Evolutionary conservation across 164 flowering plant species (phyloP), one percentile per base, ranked within the genome.

Genomic region (Vitis amurensis): DNA sequence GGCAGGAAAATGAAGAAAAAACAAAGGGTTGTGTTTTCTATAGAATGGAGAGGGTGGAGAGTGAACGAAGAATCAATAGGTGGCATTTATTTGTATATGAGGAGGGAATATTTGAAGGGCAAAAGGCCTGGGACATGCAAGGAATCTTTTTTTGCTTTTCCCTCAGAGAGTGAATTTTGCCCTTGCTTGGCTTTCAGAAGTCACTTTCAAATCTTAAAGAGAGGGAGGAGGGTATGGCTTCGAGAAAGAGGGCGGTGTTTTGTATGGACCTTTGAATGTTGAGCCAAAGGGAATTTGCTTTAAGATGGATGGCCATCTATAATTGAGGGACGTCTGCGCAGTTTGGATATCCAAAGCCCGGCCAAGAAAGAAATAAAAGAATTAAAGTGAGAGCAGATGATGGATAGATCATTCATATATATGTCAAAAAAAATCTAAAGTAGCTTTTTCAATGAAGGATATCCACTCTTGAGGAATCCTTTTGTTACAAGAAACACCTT

Each of bases 91-190:
- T 62, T 84, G 85, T 74, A 76, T 75, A 68, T 15, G 70, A 56
- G 64, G 68, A 80, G 66, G 83, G 92, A 86, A 87, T 89, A 84
- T 83, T 74, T 77, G 73, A 83, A 85, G 83, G 84, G 80, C 65
- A 72, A 67, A 84, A 72, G 76, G 67, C 74, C 85, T 89, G 92
- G 92, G 89, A 67, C 88, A 85, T 83, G 89, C 37, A 82, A 90
- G 77, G 95, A 89, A 89, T 89, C 89, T 78, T 76, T 64, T 75
- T 71, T 50, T 11, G 16, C 51, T 37, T 59, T 74, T 74, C 52
- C 16, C 27, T 37, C n/a, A 11, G 30, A 51, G 64, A 48, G 62
- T 13, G 29, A 37, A 37, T 37, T 68, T 64, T 17, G 30, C 19
- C 44, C 30, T 66, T 56, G 29, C 48, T 68, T 52, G 37, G 44